These are phyloP conservation scores for Fusarium mundagurra DNA, from an alignment of 2,329 filamentous ascomycete genomes.

Conservation along the genomic window DNA sequence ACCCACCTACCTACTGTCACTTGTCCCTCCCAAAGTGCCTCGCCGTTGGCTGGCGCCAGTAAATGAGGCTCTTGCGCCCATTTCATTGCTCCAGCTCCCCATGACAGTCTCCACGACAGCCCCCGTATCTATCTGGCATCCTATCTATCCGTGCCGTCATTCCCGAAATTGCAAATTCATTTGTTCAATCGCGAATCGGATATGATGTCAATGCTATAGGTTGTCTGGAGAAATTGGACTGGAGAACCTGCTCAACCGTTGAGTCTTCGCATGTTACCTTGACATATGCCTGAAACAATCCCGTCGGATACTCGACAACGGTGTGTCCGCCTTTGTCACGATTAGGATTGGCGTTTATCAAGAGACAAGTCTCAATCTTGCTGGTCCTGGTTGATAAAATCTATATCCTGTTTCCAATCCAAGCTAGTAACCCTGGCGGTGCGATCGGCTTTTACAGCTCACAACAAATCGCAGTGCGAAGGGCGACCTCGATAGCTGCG, in stretches of 20 bases:
- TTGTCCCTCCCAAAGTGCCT: conserved; percentile 28
- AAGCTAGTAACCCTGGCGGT: conserved; percentile 12
- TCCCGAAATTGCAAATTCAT: conserved; percentile 33
- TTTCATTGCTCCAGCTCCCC: conserved; percentile 12
- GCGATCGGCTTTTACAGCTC: conserved; percentile 18
- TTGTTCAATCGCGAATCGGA: conserved; percentile 24
- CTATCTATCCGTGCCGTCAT: conserved; percentile 44
- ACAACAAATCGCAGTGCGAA: conserved; percentile 27
- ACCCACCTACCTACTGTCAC: conserved; percentile 40
- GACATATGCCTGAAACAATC: conserved; percentile 40
- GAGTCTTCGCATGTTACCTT: conserved; percentile 27
- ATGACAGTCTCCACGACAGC: conserved; percentile 9
- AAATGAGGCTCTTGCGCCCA: conserved; percentile 39
- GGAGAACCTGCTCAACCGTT: conserved; percentile 6
- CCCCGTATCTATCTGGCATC: conserved; percentile 15
- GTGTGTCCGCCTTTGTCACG: conserved; percentile 16
- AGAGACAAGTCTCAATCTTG: conserved; percentile 17
- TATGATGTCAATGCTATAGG: conserved; percentile 40
- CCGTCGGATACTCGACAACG: conserved; percentile 33
- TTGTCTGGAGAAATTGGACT: conserved; percentile 27
- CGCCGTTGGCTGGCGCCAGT: conserved; percentile 25
- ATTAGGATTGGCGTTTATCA: conserved; percentile 21
- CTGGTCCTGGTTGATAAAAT: conserved; percentile 1
- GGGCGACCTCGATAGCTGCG: conserved; percentile 28
- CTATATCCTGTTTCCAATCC: neutral